phyloP scores from a whole-genome alignment of 108 stramenopile species.

The Fistulifera solaris region DNA sequence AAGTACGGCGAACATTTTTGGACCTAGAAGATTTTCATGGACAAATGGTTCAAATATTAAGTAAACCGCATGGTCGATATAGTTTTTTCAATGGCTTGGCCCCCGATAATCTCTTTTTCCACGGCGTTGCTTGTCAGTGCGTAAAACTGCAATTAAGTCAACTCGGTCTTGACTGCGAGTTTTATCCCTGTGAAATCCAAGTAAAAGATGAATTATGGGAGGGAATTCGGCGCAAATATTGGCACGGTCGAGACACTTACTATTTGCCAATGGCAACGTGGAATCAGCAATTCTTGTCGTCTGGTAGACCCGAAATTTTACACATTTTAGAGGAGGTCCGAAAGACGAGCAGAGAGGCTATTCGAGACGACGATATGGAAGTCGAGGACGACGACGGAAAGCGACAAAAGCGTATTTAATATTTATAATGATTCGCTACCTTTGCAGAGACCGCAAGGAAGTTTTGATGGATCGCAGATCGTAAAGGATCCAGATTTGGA shows the following conservation, averaged over 20 bases:
- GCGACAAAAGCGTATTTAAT: too few relatives aligned
- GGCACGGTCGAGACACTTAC: conserved; percentile 84
- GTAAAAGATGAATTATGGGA: conserved; percentile 71
- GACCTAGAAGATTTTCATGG: conserved; percentile 88
- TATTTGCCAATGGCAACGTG: conserved; percentile 75
- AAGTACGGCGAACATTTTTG: conserved; percentile 79
- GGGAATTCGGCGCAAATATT: conserved; percentile 84
- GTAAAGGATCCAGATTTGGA: too few relatives aligned
- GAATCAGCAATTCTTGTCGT: conserved; percentile 24
- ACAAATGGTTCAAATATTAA: conserved; percentile 34
- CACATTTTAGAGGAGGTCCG: conserved; percentile 2
- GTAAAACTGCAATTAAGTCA: conserved; percentile 67
- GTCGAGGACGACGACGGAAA: too few relatives aligned
- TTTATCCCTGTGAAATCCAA: conserved; percentile 70
- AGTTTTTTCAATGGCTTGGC: conserved; percentile 91
- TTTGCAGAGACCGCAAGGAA: too few relatives aligned
- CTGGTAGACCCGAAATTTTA: background rate
- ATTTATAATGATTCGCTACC: too few relatives aligned
- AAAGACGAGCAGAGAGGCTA: background rate
- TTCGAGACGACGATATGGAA: too few relatives aligned
- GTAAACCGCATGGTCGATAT: conserved; percentile 72
- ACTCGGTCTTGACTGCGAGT: conserved; percentile 71
- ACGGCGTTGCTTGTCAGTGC: conserved; percentile 84
- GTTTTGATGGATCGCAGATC: too few relatives aligned
- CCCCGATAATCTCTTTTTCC: conserved; percentile 93